phyloP scores from a whole-genome alignment of 768 basidiomycete genomes.

The Xerocomellus intermedius region DNA sequence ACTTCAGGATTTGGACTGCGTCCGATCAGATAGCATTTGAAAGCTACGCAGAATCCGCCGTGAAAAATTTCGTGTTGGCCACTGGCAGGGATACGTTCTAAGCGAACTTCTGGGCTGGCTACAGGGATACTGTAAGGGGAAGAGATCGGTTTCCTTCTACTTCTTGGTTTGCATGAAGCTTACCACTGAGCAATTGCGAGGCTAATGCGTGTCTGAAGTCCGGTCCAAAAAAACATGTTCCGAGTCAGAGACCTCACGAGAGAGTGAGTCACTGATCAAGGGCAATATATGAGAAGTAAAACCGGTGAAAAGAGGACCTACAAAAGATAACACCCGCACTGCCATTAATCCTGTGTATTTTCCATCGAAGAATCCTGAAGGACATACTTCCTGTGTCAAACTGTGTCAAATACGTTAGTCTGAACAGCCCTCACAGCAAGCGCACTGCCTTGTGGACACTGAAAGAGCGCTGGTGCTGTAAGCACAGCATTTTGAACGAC shows the following conservation, averaged over 20 bases:
- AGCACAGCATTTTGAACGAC: too few species aligned
- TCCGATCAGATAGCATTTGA: conserved; percentile 5
- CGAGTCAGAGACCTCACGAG: background rate
- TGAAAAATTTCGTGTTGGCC: conserved; percentile 4
- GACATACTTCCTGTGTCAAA: background rate
- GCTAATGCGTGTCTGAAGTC: background rate
- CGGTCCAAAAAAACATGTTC: background rate
- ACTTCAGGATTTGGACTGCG: conserved; percentile 5
- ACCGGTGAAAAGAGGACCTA: too few species aligned
- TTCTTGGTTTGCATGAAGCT: background rate
- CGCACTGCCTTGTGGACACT: background rate
- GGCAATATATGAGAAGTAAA: too few species aligned
- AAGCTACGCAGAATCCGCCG: conserved; percentile 8
- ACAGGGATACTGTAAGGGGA: background rate
- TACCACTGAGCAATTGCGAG: conserved; percentile 2
- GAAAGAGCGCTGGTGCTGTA: background rate
- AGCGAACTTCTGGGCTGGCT: background rate
- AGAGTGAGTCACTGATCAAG: background rate
- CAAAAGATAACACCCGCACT: too few species aligned
- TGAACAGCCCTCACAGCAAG: conserved; percentile 3
- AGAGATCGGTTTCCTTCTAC: background rate
- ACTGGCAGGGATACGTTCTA: conserved; percentile 15
- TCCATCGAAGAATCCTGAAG: background rate
- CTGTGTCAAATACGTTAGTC: background rate
- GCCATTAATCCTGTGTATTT: background rate